Base-by-base conservation (phyloP, 176 grass and related monocot species). In the Poa annua region DNA sequence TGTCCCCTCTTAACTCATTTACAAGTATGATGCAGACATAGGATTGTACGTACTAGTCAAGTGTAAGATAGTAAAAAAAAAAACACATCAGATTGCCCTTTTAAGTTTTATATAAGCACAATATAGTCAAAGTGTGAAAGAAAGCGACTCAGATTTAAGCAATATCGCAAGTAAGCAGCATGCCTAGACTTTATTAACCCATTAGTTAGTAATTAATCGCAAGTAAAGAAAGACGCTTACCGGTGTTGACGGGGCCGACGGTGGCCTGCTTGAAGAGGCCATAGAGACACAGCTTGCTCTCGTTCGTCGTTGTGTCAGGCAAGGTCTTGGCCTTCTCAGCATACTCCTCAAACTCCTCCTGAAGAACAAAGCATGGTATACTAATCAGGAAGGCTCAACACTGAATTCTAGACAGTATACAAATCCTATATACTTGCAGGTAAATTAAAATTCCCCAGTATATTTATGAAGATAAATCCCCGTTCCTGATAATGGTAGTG, bases 201-300 rank as follows among this genome's bases (percentile, higher is more conserved):
- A n/a, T n/a, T n/a, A n/a, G n/a, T n/a, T n/a, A n/a, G n/a, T n/a
- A n/a, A n/a, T n/a, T n/a, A n/a, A n/a, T n/a, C n/a, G 39, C 39
- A 41, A 41, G 39, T 7, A 4, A 50, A 56, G 52, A 8, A 21
- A 47, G 44, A 11, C 44, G 44, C 44, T 47, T 47, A 49, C 92
- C 42, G 26, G 85, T 95, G 78, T 85, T 90, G 62, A 95, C 87
- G 62, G 84, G 25, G 24, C 96, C 92, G 78, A 85, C 77, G 34
- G 93, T 98, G 50, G 92, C 91, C 86, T 95, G 96, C 80, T 98
- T 96, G 83, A 66, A 95, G 75, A 98, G 96, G 36, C 83, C 77
- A 17, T 98, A 98, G 25, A 98, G 82, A 45, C 86, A 91, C 55
- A 95, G 86, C 78, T 90, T 93, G 85, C 77, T 86, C 75, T 91